Conservation (phyloP, 768 basidiomycete species). For the Boletus subparvulus region DNA sequence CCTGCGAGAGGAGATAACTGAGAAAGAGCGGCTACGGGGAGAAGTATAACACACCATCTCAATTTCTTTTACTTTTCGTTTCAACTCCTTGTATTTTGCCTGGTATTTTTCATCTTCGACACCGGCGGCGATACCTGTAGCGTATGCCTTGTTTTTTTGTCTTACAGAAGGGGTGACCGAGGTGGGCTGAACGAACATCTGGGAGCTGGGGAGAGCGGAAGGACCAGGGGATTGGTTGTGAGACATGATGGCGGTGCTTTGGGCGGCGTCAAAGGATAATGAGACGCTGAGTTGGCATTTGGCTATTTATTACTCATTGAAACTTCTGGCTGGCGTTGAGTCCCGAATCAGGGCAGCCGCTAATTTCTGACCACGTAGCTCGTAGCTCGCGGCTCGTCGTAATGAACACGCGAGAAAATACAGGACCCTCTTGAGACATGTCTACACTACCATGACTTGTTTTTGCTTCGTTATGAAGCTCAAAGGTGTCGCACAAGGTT, state of each 20-base stretch:
- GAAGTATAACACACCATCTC: conserved; percentile 57
- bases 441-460: background rate
- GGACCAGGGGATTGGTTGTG: conserved; percentile 57
- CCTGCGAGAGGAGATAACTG: conserved; percentile 42
- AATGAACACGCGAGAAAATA: background rate
- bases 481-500: conserved; percentile 3
- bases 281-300: conserved; percentile 30
- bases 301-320: conserved; percentile 31
- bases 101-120: conserved; percentile 87
- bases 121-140: conserved; percentile 69
- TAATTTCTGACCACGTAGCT: conserved; percentile 10
- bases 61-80: conserved; percentile 85
- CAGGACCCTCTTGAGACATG: no score
- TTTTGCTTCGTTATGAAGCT: conserved; percentile 6
- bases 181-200: conserved; percentile 34
- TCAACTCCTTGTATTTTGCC: conserved; percentile 84
- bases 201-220: conserved; percentile 41
- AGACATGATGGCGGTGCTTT: conserved; percentile 60
- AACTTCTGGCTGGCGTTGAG: conserved; percentile 30
- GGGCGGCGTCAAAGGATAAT: conserved; percentile 33
- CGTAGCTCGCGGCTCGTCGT: conserved; percentile 10
- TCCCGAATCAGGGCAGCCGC: conserved; percentile 17
- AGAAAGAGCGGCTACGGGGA: conserved; percentile 2
- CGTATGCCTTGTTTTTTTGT: conserved; percentile 49
- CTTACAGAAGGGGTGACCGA: conserved; percentile 35